These are phyloP conservation scores for Silene conica DNA, from an alignment of 148 eudicot species.

Conservation along the genomic window DNA sequence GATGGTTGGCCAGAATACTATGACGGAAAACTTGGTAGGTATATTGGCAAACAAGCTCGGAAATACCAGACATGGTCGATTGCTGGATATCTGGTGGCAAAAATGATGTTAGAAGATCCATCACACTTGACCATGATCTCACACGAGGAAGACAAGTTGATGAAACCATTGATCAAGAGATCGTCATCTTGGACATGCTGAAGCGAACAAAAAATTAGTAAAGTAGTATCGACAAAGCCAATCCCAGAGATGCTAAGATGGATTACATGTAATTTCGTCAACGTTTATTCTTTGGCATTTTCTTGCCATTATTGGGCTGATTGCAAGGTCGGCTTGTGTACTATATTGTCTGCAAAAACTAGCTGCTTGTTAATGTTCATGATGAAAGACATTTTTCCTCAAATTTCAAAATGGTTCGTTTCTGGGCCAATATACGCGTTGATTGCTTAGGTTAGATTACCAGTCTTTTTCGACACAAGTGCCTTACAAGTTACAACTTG, in stretches of 20 bases:
- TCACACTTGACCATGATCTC: constrained; percentile 96
- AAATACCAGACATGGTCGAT: constrained; percentile 92
- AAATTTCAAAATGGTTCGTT: constrained; percentile 13
- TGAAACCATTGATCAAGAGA: constrained; percentile 80
- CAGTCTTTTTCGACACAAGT: too few relatives aligned
- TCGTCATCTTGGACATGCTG: constrained; percentile 89
- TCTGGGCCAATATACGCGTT: background rate
- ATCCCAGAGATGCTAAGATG: constrained; percentile 19
- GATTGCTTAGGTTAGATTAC: background rate
- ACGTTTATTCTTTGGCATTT: constrained; percentile 33
- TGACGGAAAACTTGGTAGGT: constrained; percentile 83
- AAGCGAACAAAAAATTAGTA: constrained; percentile 22
- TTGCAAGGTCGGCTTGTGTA: constrained; percentile 38
- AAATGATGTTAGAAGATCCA: constrained; percentile 96
- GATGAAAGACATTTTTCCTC: constrained; percentile 11
- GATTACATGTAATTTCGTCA: constrained; percentile 23
- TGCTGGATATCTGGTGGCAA: constrained; percentile 90
- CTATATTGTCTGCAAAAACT: constrained; percentile 33
- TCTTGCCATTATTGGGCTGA: constrained; percentile 32
- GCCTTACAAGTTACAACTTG: too few relatives aligned
- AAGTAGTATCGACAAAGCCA: constrained; percentile 17
- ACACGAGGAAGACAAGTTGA: constrained; percentile 74
- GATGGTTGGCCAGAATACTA: constrained; percentile 97
- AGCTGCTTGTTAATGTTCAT: constrained; percentile 12
- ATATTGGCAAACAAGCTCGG: constrained; percentile 81